These are phyloP conservation scores for Cyberlindnera mrakii DNA, from an alignment of 805 yeast species.

Conservation along the genomic window DNA sequence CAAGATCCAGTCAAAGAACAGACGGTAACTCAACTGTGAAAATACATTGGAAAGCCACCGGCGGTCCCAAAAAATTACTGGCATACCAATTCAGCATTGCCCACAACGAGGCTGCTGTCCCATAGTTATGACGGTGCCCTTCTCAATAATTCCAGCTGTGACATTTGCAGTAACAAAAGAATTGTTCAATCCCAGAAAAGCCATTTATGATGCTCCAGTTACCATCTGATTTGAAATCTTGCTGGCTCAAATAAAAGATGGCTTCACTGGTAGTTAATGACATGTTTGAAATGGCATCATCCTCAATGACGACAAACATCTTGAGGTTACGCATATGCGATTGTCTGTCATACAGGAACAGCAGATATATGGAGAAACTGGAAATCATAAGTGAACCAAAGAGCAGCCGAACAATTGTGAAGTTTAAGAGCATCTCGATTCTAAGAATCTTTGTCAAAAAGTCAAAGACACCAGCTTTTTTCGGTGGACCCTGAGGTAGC, in stretches of 20 bases:
- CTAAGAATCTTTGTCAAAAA: background rate
- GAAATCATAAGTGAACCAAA: background rate
- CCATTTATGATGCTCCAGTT: slow-evolving; percentile 29
- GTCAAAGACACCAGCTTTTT: background rate
- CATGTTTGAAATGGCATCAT: slow-evolving; percentile 20
- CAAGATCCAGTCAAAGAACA: slow-evolving; percentile 42
- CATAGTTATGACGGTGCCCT: slow-evolving; percentile 48
- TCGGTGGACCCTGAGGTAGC: background rate
- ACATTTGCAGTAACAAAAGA: slow-evolving; percentile 18
- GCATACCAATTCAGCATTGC: slow-evolving; percentile 24
- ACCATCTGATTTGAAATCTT: slow-evolving; percentile 27
- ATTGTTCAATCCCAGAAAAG: slow-evolving; percentile 19
- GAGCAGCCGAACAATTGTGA: background rate
- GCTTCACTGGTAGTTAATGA: slow-evolving; percentile 24
- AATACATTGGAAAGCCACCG: slow-evolving; percentile 34
- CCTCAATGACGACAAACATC: slow-evolving; percentile 29
- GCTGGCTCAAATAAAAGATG: slow-evolving; percentile 1
- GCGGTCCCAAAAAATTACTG: slow-evolving; percentile 21
- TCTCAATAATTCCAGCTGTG: slow-evolving; percentile 32
- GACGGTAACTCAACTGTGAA: slow-evolving; percentile 49
- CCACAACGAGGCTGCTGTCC: slow-evolving; percentile 53
- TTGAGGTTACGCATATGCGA: slow-evolving; percentile 21
- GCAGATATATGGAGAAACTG: slow-evolving; percentile 21
- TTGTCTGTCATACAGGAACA: slow-evolving; percentile 27
- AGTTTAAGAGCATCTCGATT: background rate